Percentiles rank a stretch among this genome's conserved stretches.
These are phyloP conservation scores for Candida dajiaensis DNA, from an alignment of 805 yeast species.

Conservation along the genomic window DNA sequence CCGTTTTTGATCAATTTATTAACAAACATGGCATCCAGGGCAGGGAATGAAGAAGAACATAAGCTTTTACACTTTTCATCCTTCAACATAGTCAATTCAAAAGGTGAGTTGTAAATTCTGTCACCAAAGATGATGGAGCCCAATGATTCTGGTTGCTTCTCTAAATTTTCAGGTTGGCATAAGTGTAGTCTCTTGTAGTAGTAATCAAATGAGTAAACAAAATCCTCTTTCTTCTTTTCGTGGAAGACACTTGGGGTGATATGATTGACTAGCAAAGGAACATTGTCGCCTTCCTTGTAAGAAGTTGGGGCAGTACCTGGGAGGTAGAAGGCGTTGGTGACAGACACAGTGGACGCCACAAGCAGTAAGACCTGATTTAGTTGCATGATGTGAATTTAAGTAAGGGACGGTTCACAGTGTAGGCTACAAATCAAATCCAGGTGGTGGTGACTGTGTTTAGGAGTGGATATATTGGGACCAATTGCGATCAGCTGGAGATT, in stretches of 20 bases:
- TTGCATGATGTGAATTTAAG: slow-evolving; percentile 1
- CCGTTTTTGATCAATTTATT: slow-evolving; percentile 76
- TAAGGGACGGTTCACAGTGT: background rate
- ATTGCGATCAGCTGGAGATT: background rate
- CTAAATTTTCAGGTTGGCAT: slow-evolving; percentile 54
- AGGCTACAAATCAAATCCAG: background rate
- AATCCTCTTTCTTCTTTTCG: slow-evolving; percentile 40
- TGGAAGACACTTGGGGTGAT: slow-evolving; percentile 68
- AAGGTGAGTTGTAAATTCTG: slow-evolving; percentile 90
- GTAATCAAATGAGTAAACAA: slow-evolving; percentile 71
- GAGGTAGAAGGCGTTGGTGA: slow-evolving; percentile 61
- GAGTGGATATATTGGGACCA: background rate
- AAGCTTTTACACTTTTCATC: slow-evolving; percentile 61
- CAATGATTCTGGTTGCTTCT: slow-evolving; percentile 77
- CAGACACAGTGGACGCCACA: slow-evolving; percentile 5
- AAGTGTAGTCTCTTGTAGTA: slow-evolving; percentile 80
- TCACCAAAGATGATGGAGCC: slow-evolving; percentile 96
- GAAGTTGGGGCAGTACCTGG: slow-evolving; percentile 97
- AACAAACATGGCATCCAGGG: slow-evolving; percentile 67
- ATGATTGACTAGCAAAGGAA: slow-evolving; percentile 83
- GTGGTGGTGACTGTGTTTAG: background rate
- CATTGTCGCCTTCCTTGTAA: slow-evolving; percentile 62
- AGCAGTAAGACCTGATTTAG: slow-evolving; percentile 1
- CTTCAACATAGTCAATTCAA: slow-evolving; percentile 70
- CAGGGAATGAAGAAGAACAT: slow-evolving; percentile 56